phyloP scores from a whole-genome alignment of 345 rosid species.

The Eucalyptus tenuipes region DNA sequence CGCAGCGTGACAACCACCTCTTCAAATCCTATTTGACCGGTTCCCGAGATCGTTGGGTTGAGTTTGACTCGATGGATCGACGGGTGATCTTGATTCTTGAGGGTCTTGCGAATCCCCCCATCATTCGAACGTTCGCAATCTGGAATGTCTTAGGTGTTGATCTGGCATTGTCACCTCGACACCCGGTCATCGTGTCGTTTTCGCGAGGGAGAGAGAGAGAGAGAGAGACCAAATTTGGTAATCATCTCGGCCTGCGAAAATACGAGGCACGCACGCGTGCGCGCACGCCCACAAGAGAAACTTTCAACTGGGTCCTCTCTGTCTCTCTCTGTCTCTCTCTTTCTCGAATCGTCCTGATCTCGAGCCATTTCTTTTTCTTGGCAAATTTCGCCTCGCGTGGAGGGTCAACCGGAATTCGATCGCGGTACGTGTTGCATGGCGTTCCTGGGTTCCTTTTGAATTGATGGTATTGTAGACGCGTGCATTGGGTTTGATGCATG shows the following conservation, averaged over 20 bases:
- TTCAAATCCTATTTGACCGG: not conserved
- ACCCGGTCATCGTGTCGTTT: not conserved
- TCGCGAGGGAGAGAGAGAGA: not conserved
- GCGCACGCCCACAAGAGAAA: not conserved
- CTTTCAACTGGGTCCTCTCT: not conserved
- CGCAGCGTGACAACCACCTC: not conserved
- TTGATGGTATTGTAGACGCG: not conserved
- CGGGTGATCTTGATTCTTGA: not conserved
- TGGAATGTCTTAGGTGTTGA: not conserved
- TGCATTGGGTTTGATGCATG: not conserved
- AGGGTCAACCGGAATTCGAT: not conserved
- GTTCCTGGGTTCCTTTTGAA: not conserved
- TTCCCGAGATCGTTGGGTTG: not conserved
- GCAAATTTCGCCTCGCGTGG: not conserved
- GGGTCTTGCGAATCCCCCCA: not conserved
- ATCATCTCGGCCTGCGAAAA: not conserved
- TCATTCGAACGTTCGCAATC: not conserved
- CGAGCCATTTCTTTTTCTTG: not conserved
- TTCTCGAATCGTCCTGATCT: not conserved
- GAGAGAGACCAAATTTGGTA: not conserved
- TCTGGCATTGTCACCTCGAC: not conserved
- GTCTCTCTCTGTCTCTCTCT: not conserved
- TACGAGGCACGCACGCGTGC: not conserved
- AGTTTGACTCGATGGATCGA: not conserved
- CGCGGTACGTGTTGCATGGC: not conserved